phyloP scores from a whole-genome alignment of 345 rosid species.

The Firmiana major region DNA sequence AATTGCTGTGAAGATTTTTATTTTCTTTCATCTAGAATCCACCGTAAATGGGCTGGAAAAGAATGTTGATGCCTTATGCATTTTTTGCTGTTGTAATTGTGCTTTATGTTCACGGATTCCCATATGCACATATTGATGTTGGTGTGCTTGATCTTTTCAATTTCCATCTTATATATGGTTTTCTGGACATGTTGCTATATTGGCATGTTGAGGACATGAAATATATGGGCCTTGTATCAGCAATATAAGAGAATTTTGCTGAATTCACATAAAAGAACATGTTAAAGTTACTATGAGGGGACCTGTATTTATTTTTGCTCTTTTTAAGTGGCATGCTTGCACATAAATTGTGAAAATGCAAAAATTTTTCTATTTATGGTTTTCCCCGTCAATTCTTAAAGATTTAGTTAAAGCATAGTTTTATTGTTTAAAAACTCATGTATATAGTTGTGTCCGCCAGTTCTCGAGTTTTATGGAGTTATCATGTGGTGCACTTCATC shows the following conservation, averaged over 20 bases:
- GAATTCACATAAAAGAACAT: no score
- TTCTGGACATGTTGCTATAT: not conserved
- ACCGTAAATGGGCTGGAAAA: not conserved
- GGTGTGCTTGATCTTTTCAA: not conserved
- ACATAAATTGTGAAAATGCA: no score
- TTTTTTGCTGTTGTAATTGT: slow-evolving; percentile 8
- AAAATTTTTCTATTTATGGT: not conserved
- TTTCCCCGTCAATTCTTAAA: not conserved
- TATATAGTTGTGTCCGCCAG: not conserved
- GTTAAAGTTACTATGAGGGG: no score
- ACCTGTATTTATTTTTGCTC: no score
- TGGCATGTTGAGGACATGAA: not conserved
- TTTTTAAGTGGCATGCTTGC: no score
- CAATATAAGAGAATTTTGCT: no score
- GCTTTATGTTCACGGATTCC: not conserved
- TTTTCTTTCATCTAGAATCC: not conserved
- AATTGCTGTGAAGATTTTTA: not conserved
- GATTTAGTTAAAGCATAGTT: not conserved
- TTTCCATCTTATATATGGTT: not conserved
- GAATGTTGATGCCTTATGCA: not conserved
- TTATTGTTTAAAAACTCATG: not conserved
- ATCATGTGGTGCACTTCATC: not conserved
- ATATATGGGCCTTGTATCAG: not conserved
- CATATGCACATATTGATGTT: not conserved
- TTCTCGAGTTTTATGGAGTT: not conserved